Evolutionary conservation across 1,139 yeast species (phyloP).

Genomic region (Taphrina sp.): DNA sequence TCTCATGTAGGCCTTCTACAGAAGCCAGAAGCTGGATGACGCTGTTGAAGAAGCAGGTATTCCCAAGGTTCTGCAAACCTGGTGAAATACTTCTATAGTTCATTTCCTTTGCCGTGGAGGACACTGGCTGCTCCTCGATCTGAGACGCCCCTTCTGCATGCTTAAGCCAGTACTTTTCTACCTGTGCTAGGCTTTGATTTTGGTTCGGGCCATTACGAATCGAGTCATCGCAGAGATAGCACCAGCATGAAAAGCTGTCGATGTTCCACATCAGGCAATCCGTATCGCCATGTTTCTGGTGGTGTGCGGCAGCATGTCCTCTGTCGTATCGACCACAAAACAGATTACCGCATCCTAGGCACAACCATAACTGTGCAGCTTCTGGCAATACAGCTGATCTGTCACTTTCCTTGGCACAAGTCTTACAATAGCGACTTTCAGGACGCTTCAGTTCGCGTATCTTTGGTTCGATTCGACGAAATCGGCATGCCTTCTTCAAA

Average conservation of each 20-base stretch:
- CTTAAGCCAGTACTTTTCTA: conserved; percentile 29
- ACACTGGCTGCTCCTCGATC: not conserved
- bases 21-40: conserved; percentile 34
- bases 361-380: conserved; percentile 28
- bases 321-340: conserved; percentile 31
- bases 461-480: conserved; percentile 20
- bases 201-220: conserved; percentile 14
- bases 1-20: conserved; percentile 32
- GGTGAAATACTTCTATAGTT: conserved; percentile 25
- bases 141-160: conserved; percentile 19
- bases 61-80: conserved; percentile 36
- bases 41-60: conserved; percentile 37
- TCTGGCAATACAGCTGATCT: conserved; percentile 4
- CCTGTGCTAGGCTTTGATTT: conserved; percentile 24
- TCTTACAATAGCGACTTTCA: conserved; percentile 12
- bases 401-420: conserved; percentile 16
- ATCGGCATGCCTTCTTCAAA: conserved; percentile 24
- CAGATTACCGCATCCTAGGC: conserved; percentile 29
- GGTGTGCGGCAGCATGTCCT: conserved; percentile 29
- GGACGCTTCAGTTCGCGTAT: conserved; percentile 16
- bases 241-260: conserved; percentile 19
- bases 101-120: not conserved
- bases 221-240: conserved; percentile 29
- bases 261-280: conserved; percentile 33
- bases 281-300: conserved; percentile 11